A percentile compares a stretch with the other conserved stretches of the same genome.
Evolutionary conservation across 2,329 filamentous ascomycete species (phyloP).

Genomic region (Aplosporella prunicola): DNA sequence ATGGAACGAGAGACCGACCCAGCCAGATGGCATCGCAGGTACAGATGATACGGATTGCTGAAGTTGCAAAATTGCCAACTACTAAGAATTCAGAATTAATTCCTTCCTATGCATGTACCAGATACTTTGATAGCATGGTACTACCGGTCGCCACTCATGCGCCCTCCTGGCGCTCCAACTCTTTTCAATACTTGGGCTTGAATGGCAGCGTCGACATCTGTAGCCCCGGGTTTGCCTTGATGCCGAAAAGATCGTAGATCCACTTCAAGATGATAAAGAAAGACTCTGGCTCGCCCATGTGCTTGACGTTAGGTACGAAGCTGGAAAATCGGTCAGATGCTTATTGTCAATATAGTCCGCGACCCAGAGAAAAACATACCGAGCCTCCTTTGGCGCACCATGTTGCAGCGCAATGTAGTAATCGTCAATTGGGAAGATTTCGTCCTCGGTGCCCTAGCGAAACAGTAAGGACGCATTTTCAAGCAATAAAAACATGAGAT

Average conservation of each 20-base stretch:
- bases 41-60: too few species aligned
- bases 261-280: slow-evolving; percentile 41
- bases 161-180: too few species aligned
- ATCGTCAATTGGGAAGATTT: slow-evolving; percentile 55
- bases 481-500: not conserved
- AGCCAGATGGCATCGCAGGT: too few species aligned
- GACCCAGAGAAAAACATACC: slow-evolving; percentile 12
- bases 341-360: not conserved
- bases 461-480: too few species aligned
- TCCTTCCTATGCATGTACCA: too few species aligned
- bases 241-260: slow-evolving; percentile 40
- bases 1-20: too few species aligned
- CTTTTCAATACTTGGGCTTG: slow-evolving; percentile 35
- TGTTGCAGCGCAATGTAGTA: slow-evolving; percentile 46
- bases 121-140: too few species aligned
- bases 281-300: slow-evolving; percentile 44
- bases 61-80: too few species aligned
- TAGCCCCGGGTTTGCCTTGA: slow-evolving; percentile 32
- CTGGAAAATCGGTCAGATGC: slow-evolving; percentile 13
- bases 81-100: too few species aligned
- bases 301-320: slow-evolving; percentile 36
- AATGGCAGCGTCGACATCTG: slow-evolving; percentile 41
- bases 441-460: slow-evolving; percentile 42
- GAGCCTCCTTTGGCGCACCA: slow-evolving; percentile 44
- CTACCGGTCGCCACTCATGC: too few species aligned